phyloP scores from a whole-genome alignment of 768 basidiomycete genomes.

The Lyophyllum atratum region DNA sequence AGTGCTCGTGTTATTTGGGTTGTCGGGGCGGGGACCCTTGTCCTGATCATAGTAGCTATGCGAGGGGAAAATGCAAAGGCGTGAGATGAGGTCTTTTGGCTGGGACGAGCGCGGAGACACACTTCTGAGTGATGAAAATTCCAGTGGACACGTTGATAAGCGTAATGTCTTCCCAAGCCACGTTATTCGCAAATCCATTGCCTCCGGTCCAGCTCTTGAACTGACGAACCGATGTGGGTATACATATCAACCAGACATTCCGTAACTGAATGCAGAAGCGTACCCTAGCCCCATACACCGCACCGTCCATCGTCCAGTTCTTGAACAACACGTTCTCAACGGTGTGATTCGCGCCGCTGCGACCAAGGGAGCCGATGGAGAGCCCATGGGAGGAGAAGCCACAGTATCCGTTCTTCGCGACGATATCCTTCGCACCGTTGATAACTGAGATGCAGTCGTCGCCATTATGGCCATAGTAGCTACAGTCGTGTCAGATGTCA shows the following conservation, averaged over 20 bases:
- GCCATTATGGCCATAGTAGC: constrained; percentile 46
- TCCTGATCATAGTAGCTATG: constrained; percentile 55
- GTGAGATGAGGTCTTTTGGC: background rate
- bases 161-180: constrained; percentile 48
- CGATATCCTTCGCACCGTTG: constrained; percentile 44
- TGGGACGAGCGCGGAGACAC: constrained; percentile 7
- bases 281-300: constrained; percentile 46
- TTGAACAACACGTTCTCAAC: constrained; percentile 47
- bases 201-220: constrained; percentile 55
- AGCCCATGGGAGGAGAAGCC: constrained; percentile 50
- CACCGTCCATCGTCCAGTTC: constrained; percentile 52
- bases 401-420: constrained; percentile 45
- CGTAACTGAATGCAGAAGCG: constrained; percentile 6
- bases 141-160: constrained; percentile 45
- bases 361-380: constrained; percentile 48
- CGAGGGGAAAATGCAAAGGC: background rate
- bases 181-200: constrained; percentile 45
- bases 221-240: constrained; percentile 13
- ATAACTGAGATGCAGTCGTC: constrained; percentile 52
- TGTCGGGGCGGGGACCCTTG: constrained; percentile 33
- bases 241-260: background rate
- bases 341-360: constrained; percentile 37
- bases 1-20: constrained; percentile 35
- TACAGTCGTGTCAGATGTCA: constrained; percentile 2
- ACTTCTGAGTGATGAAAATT: constrained; percentile 50